These are phyloP conservation scores for Naganishia friedmannii DNA, from an alignment of 768 basidiomycete species.

Conservation along the genomic window DNA sequence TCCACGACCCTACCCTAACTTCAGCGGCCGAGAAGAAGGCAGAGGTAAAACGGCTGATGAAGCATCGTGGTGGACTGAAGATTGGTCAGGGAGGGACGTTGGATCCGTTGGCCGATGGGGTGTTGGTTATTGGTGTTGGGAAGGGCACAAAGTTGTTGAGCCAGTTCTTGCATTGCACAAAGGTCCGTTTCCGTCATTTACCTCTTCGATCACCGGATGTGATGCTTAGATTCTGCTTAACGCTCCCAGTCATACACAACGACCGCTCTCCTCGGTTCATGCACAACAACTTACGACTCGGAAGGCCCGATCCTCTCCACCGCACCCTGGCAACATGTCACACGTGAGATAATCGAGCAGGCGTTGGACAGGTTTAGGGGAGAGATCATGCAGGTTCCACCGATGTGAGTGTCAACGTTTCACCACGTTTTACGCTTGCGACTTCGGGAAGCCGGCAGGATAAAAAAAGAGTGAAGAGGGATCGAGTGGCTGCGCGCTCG, in stretches of 20 bases:
- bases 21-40: slow-evolving; percentile 26
- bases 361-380: slow-evolving; percentile 74
- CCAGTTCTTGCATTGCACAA: slow-evolving; percentile 81
- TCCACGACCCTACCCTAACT: slow-evolving; percentile 54
- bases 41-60: slow-evolving; percentile 36
- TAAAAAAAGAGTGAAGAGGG: no score
- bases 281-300: slow-evolving; percentile 91
- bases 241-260: slow-evolving; percentile 56
- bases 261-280: slow-evolving; percentile 85
- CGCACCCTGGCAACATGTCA: slow-evolving; percentile 63
- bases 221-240: no score
- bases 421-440: no score
- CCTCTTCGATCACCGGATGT: no score
- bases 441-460: no score
- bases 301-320: slow-evolving; percentile 76
- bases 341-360: slow-evolving; percentile 68
- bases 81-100: slow-evolving; percentile 70
- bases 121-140: slow-evolving; percentile 88
- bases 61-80: slow-evolving; percentile 56
- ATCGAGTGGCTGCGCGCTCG: no score
- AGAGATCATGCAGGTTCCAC: slow-evolving; percentile 83
- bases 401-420: slow-evolving; percentile 62
- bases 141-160: slow-evolving; percentile 82
- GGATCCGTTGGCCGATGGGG: slow-evolving; percentile 94
- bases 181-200: slow-evolving; percentile 61